Evolutionary conservation across 306 rosid genomes (phyloP), one percentile per base, ranked within the genome.

Genomic region (Prunus dulcis): DNA sequence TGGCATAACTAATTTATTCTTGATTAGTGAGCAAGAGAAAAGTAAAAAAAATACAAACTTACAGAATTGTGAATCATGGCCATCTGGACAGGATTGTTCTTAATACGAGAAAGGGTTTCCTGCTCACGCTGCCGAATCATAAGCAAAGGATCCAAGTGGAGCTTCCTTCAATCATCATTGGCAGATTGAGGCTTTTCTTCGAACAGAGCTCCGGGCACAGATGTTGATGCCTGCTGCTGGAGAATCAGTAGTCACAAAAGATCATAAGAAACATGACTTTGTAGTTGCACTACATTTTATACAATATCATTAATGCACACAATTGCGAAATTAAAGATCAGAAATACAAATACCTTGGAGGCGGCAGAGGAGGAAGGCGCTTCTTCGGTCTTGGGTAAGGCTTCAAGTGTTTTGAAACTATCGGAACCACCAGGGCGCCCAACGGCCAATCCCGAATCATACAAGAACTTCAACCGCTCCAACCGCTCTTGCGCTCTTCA

Each of bases 41-140:
- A 6, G 15, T 4, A 51, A 64, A 64, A 70, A 30, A 14, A 27
- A 27, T 22, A 10, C 32, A 71, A 34, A 50, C 98, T 67, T 82
- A 95, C 97, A 3, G 97, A 89, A 84, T 92, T 90, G 41, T 69
- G 90, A 47, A 95, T 95, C 85, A 84, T 89, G 61, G 99, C 96
- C 97, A 95, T 95, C 93, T 89, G 89, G 57, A 95, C 79, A 72
- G 97, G 99, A 77, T 95, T 95, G 79, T 92, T 95, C 84, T 86
- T 90, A 0, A 95, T 88, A 57, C 86, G 93, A 0, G 92, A 84
- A 69, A 90, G 91, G 2, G 92, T 96, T 51, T 92, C 92, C 80
- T 95, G 98, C 84, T 95, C 98, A 0, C 97, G 92, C 86, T 92
- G 96, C 20, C 96, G 90, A 78, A 90, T 92, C 89, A 95, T 95